These are phyloP conservation scores for Yamadazyma spencermartinsiae DNA, from an alignment of 1,139 yeast genomes.

Conservation along the genomic window DNA sequence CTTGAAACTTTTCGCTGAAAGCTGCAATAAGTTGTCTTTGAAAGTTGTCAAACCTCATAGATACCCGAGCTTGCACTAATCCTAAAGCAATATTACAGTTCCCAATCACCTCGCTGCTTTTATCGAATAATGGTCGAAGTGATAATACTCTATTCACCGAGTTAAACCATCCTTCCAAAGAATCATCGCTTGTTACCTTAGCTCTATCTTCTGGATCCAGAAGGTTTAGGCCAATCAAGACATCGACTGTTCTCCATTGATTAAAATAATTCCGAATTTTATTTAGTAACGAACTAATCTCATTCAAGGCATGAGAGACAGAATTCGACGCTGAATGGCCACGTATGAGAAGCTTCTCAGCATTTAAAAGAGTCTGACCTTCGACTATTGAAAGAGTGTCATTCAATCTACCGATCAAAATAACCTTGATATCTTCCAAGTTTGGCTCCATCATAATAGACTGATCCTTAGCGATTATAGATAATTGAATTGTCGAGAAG, in stretches of 20 bases:
- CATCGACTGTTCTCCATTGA: constrained; percentile 59
- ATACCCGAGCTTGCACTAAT: constrained; percentile 55
- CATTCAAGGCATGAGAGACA: constrained; percentile 11
- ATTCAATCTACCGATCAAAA: constrained; percentile 15
- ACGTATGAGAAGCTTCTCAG: background rate
- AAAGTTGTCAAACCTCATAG: constrained; percentile 58
- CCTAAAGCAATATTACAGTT: constrained; percentile 44
- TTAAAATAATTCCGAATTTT: constrained; percentile 36
- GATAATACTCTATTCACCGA: constrained; percentile 46
- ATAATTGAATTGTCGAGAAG: constrained; percentile 25
- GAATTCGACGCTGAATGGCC: constrained; percentile 2
- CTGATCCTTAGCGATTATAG: constrained; percentile 44
- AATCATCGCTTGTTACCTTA: constrained; percentile 24
- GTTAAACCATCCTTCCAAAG: constrained; percentile 49
- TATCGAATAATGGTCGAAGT: constrained; percentile 53
- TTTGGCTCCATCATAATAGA: constrained; percentile 39
- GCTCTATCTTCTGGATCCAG: constrained; percentile 21
- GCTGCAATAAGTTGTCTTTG: constrained; percentile 46
- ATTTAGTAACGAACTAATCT: constrained; percentile 21
- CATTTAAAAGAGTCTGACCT: constrained; percentile 11
- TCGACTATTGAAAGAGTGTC: constrained; percentile 16
- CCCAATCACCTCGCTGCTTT: constrained; percentile 45
- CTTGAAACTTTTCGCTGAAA: constrained; percentile 29
- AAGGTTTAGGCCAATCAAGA: constrained; percentile 54
- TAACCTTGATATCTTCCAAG: constrained; percentile 22